Evolutionary conservation across 2,329 filamentous ascomycete species (phyloP).

Genomic region (Aotearoamyces nothofagi): DNA sequence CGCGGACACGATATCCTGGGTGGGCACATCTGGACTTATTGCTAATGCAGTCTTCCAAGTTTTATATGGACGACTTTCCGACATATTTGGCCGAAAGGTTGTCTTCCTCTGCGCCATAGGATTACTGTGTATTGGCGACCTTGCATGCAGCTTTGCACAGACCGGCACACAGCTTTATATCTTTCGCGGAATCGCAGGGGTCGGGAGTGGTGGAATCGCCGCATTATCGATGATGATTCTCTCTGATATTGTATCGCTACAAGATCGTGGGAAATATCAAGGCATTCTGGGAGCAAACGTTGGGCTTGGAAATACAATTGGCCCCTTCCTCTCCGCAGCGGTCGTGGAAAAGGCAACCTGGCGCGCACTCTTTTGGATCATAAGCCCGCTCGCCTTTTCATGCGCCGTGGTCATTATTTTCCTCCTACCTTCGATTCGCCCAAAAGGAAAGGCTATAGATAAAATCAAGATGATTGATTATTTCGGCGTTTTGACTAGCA

Average conservation of each 20-base stretch:
- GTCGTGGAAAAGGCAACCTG: conserved; percentile 24
- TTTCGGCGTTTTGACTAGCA: conserved; percentile 36
- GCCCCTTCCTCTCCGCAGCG: conserved; percentile 27
- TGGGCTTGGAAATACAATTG: conserved; percentile 26
- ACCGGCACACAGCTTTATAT: conserved; percentile 43
- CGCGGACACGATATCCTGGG: conserved; percentile 36
- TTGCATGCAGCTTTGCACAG: conserved; percentile 41
- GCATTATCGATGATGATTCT: conserved; percentile 47
- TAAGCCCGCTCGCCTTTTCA: conserved; percentile 33
- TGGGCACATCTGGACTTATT: conserved; percentile 34
- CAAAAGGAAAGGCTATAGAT: conserved; percentile 28
- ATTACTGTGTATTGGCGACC: conserved; percentile 37
- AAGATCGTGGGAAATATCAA: conserved; percentile 38
- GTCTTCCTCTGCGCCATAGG: conserved; percentile 37
- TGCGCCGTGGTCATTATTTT: conserved; percentile 29
- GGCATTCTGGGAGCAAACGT: conserved; percentile 26
- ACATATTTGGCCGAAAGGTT: conserved; percentile 44
- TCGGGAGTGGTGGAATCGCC: conserved; percentile 46
- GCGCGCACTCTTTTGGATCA: conserved; percentile 30
- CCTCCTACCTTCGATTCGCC: conserved; percentile 35
- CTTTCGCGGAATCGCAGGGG: conserved; percentile 42
- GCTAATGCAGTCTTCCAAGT: conserved; percentile 49
- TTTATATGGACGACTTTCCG: conserved; percentile 45
- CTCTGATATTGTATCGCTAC: conserved; percentile 40
- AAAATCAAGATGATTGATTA: conserved; percentile 42